Evolutionary conservation across 106 monocot species (phyloP).

Genomic region (Dendrobium nobile): DNA sequence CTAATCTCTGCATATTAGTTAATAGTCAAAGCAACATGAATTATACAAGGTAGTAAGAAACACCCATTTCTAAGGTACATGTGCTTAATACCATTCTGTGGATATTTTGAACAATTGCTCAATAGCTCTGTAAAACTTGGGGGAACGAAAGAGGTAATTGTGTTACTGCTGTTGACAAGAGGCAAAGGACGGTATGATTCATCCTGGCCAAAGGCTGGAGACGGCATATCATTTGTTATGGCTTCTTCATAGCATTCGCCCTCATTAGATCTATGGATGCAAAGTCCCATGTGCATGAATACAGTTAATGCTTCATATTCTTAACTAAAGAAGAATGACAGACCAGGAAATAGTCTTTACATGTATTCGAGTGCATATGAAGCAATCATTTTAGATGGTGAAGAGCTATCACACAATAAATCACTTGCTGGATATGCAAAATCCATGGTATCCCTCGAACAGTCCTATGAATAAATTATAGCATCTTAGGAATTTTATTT

Average conservation of each 20-base stretch:
- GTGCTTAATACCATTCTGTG: constrained; percentile 22
- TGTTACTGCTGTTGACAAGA: constrained; percentile 16
- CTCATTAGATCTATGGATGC: constrained; percentile 19
- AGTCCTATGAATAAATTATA: constrained; percentile 20
- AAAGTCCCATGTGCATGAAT: not conserved
- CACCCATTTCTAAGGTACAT: not conserved
- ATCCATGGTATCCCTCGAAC: constrained; percentile 22
- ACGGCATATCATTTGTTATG: not conserved
- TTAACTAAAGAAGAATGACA: not conserved
- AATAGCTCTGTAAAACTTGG: constrained; percentile 65
- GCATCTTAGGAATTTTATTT: no score
- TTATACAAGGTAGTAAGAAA: not conserved
- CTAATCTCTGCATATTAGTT: constrained; percentile 5
- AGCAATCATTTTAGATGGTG: constrained; percentile 25
- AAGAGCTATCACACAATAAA: constrained; percentile 32
- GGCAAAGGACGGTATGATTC: constrained; percentile 11
- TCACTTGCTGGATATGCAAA: constrained; percentile 18
- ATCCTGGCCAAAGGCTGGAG: constrained; percentile 11
- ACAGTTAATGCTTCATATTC: not conserved
- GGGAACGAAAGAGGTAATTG: constrained; percentile 37
- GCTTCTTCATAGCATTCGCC: constrained; percentile 30
- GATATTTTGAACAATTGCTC: constrained; percentile 22
- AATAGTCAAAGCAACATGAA: not conserved
- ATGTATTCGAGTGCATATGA: constrained; percentile 31
- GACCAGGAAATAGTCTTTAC: constrained; percentile 3